phyloP scores from a whole-genome alignment of 257 asterid species.

The Solanum corneliomulleri region DNA sequence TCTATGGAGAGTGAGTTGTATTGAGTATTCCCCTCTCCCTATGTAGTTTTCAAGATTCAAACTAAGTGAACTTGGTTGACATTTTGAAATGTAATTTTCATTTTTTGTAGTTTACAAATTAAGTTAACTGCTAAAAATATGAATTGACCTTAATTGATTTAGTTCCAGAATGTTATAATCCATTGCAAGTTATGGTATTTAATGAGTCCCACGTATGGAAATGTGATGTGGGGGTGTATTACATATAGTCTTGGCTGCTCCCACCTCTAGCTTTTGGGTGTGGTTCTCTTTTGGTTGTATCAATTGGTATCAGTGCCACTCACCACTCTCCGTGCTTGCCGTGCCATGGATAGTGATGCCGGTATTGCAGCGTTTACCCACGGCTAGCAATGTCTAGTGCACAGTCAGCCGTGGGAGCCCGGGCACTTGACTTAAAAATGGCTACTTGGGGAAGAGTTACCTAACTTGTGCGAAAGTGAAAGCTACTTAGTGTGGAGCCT shows the following conservation, averaged over 20 bases:
- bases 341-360: neutral
- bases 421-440: neutral
- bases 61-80: neutral
- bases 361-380: neutral
- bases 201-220: neutral
- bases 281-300: neutral
- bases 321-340: neutral
- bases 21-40: neutral
- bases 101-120: neutral
- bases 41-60: neutral
- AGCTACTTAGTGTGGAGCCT: neutral
- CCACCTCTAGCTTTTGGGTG: neutral
- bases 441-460: neutral
- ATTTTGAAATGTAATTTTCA: neutral
- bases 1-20: neutral
- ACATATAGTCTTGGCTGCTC: neutral
- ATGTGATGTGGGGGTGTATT: neutral
- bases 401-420: neutral
- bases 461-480: neutral
- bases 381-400: neutral
- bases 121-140: neutral
- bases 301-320: neutral
- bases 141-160: neutral
- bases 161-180: neutral
- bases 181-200: neutral